phyloP scores from a whole-genome alignment of 768 basidiomycete genomes.

The Postia placenta region DNA sequence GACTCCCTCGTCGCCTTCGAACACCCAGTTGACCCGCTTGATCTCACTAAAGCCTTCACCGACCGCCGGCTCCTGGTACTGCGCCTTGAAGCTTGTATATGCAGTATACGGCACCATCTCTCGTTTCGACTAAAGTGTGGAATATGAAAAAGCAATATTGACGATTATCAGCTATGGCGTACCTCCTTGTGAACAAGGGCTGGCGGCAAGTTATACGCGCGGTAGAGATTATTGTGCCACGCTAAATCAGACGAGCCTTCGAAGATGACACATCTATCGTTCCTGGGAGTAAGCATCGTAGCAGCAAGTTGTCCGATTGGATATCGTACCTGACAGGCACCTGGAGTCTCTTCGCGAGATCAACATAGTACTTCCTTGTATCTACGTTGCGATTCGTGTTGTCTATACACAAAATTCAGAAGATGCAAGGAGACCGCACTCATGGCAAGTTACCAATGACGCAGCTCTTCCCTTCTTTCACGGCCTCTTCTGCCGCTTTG shows the following conservation, averaged over 20 bases:
- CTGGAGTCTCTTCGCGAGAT: conserved; percentile 50
- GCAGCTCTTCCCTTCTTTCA: conserved; percentile 55
- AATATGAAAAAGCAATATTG: neutral
- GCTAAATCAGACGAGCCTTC: conserved; percentile 73
- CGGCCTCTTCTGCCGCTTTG: conserved; percentile 48
- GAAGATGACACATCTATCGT: conserved; percentile 65
- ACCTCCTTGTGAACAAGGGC: conserved; percentile 39
- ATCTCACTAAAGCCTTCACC: conserved; percentile 78
- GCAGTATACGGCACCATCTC: conserved; percentile 53
- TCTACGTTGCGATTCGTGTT: conserved; percentile 81
- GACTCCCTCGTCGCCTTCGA: conserved; percentile 72
- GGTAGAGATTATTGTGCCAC: conserved; percentile 91
- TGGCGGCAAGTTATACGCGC: conserved; percentile 58
- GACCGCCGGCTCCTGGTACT: conserved; percentile 58
- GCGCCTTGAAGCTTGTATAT: conserved; percentile 49
- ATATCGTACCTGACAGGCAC: conserved; percentile 56
- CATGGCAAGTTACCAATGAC: conserved; percentile 60
- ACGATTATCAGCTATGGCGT: conserved; percentile 5
- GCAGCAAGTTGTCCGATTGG: no score
- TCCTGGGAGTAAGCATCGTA: no score
- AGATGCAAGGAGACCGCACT: neutral
- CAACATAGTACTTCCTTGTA: conserved; percentile 69
- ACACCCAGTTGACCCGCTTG: conserved; percentile 72
- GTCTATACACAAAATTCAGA: conserved; percentile 39
- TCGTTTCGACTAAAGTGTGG: conserved; percentile 34